These are phyloP conservation scores for Silene noctiflora DNA, from an alignment of 179 eudicot genomes.

Conservation along the genomic window DNA sequence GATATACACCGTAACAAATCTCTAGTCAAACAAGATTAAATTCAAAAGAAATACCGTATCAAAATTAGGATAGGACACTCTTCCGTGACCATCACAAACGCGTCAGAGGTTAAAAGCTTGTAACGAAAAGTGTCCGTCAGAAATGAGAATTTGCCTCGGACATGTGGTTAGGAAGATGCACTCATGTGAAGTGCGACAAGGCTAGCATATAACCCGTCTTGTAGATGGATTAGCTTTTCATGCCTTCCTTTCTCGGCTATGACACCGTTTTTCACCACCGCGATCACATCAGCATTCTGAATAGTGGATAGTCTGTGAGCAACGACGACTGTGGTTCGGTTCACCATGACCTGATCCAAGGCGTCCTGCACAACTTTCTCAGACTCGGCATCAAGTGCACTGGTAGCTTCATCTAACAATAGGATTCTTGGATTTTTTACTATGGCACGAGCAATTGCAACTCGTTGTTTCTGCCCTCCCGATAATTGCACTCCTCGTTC, in stretches of 20 bases:
- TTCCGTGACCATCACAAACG: too few species aligned
- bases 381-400: slow-evolving; percentile 29
- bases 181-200: slow-evolving; percentile 25
- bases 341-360: slow-evolving; percentile 27
- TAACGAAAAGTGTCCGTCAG: too few species aligned
- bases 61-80: too few species aligned
- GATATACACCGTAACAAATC: too few species aligned
- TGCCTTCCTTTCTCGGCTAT: slow-evolving; percentile 28
- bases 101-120: too few species aligned
- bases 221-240: slow-evolving; percentile 18
- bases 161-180: slow-evolving; percentile 12
- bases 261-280: slow-evolving; percentile 27
- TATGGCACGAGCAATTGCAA: slow-evolving; percentile 27
- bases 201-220: slow-evolving; percentile 26
- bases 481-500: slow-evolving; percentile 26
- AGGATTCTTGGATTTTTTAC: slow-evolving; percentile 25
- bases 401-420: slow-evolving; percentile 25
- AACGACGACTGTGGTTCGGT: slow-evolving; percentile 22
- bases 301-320: slow-evolving; percentile 26
- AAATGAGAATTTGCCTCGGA: too few species aligned
- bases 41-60: too few species aligned
- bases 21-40: too few species aligned
- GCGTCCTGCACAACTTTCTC: slow-evolving; percentile 27
- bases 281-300: slow-evolving; percentile 25
- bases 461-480: slow-evolving; percentile 31